A percentile compares a stretch with the other conserved stretches of the same genome.
These are phyloP conservation scores for Botrytis sinoallii DNA, from an alignment of 2,329 filamentous ascomycete species.

Conservation along the genomic window DNA sequence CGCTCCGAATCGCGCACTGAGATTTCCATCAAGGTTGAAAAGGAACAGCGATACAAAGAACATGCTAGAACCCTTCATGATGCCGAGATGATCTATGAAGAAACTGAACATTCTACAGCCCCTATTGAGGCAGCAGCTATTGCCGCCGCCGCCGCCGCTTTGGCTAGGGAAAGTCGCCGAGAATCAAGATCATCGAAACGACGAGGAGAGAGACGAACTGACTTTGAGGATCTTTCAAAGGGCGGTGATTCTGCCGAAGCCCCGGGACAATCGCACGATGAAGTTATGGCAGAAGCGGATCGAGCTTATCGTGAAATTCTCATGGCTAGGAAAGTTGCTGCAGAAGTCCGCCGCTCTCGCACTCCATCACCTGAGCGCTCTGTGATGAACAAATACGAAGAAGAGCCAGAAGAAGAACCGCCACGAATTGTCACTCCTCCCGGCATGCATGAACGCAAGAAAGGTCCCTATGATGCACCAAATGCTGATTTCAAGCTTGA, in stretches of 20 bases:
- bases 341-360: slow-evolving; percentile 52
- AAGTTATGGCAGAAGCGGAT: slow-evolving; percentile 56
- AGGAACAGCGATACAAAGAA: slow-evolving; percentile 20
- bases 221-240: slow-evolving; percentile 27
- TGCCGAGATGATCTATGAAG: slow-evolving; percentile 45
- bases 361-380: slow-evolving; percentile 52
- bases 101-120: slow-evolving; percentile 48
- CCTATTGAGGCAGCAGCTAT: slow-evolving; percentile 48
- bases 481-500: slow-evolving; percentile 64
- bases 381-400: slow-evolving; percentile 52
- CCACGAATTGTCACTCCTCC: slow-evolving; percentile 55
- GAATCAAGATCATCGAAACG: slow-evolving; percentile 37
- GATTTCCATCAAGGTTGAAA: slow-evolving; percentile 18
- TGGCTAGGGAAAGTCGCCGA: slow-evolving; percentile 39
- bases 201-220: slow-evolving; percentile 36
- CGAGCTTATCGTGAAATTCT: slow-evolving; percentile 54
- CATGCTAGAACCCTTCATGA: slow-evolving; percentile 39
- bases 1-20: slow-evolving; percentile 24
- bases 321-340: slow-evolving; percentile 51
- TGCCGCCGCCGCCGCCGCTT: slow-evolving; percentile 46
- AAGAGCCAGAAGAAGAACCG: slow-evolving; percentile 39
- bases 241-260: slow-evolving; percentile 13
- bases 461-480: slow-evolving; percentile 54
- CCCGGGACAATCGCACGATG: slow-evolving; percentile 38
- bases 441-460: slow-evolving; percentile 46